Percentiles rank a stretch among this genome's conserved stretches.
Evolutionary conservation across 2,329 filamentous ascomycete genomes (phyloP).

Genomic region (Phaeosphaeria sp.): DNA sequence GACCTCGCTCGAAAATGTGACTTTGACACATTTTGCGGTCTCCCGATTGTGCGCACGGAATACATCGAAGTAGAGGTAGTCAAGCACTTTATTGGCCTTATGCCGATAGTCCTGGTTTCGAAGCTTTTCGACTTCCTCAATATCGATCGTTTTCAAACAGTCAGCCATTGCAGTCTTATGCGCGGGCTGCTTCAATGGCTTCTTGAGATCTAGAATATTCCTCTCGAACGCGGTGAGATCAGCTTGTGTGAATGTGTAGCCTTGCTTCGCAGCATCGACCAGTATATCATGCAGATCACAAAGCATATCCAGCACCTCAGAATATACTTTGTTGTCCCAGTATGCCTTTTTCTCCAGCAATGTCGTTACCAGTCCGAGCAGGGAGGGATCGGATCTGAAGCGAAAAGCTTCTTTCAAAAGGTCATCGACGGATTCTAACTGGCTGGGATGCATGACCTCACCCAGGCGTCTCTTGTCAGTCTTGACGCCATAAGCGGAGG

Average conservation of each 20-base stretch:
- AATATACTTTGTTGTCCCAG: slow-evolving; percentile 37
- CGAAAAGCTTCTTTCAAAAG: slow-evolving; percentile 63
- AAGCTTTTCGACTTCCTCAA: slow-evolving; percentile 15
- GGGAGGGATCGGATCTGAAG: slow-evolving; percentile 64
- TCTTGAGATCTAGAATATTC: not conserved
- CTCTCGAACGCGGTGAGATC: not conserved
- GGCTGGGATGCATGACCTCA: slow-evolving; percentile 48
- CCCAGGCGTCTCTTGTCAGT: slow-evolving; percentile 58
- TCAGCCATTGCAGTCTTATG: slow-evolving; percentile 45
- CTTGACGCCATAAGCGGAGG: slow-evolving; percentile 57
- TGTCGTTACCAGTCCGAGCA: slow-evolving; percentile 70
- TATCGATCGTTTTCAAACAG: not conserved
- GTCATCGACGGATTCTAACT: slow-evolving; percentile 43
- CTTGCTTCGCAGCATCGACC: slow-evolving; percentile 56
- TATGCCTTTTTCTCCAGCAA: slow-evolving; percentile 71
- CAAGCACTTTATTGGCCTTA: slow-evolving; percentile 62
- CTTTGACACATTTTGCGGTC: not conserved
- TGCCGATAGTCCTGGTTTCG: slow-evolving; percentile 27
- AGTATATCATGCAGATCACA: slow-evolving; percentile 54
- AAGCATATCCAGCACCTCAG: slow-evolving; percentile 28
- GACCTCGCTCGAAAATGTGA: not conserved
- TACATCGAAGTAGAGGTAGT: slow-evolving; percentile 66
- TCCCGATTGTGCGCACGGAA: slow-evolving; percentile 43
- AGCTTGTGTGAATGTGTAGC: slow-evolving; percentile 59
- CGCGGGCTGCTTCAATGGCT: slow-evolving; percentile 57